These are phyloP conservation scores for Papiliotrema nemorosa DNA, from an alignment of 1,284 basidiomycete genomes.

Conservation along the genomic window DNA sequence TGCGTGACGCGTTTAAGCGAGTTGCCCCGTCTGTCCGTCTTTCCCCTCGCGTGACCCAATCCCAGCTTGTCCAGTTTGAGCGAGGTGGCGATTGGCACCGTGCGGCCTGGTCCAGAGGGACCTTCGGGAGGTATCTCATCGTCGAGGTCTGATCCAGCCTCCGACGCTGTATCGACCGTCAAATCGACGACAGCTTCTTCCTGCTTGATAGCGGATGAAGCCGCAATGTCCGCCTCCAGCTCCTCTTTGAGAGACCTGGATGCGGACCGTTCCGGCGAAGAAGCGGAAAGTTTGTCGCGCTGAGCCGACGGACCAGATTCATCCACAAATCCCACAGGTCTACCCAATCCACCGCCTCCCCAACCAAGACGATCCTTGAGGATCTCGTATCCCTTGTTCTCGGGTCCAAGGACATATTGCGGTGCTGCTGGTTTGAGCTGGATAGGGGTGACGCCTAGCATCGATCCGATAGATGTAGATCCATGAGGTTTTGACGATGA, in stretches of 20 bases:
- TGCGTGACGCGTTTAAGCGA: slow-evolving; percentile 34
- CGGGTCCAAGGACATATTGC: slow-evolving; percentile 41
- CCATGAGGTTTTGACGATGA: slow-evolving; percentile 2
- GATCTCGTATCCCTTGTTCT: slow-evolving; percentile 42
- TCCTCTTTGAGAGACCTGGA: neutral
- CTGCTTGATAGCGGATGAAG: neutral
- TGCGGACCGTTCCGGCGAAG: neutral
- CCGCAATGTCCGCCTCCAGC: neutral
- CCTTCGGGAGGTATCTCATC: neutral
- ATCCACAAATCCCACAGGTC: slow-evolving; percentile 14
- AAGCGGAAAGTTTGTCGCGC: neutral
- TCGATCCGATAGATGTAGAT: slow-evolving; percentile 24
- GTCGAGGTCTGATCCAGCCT: slow-evolving; percentile 1
- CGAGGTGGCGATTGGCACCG: slow-evolving; percentile 36
- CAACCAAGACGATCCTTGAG: slow-evolving; percentile 34
- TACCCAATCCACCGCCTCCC: slow-evolving; percentile 42
- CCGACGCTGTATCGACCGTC: slow-evolving; percentile 10
- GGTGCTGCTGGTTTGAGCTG: slow-evolving; percentile 8
- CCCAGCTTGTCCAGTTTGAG: slow-evolving; percentile 44
- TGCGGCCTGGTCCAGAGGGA: slow-evolving; percentile 35
- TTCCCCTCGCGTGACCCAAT: slow-evolving; percentile 25
- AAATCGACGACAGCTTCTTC: slow-evolving; percentile 10
- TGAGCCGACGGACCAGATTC: neutral
- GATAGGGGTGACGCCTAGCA: slow-evolving; percentile 23
- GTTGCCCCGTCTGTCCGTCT: slow-evolving; percentile 2